Percentiles rank a stretch among this genome's conserved stretches.
Evolutionary conservation across 2,329 filamentous ascomycete genomes (phyloP).

Genomic region (Aureobasidium subglaciale): DNA sequence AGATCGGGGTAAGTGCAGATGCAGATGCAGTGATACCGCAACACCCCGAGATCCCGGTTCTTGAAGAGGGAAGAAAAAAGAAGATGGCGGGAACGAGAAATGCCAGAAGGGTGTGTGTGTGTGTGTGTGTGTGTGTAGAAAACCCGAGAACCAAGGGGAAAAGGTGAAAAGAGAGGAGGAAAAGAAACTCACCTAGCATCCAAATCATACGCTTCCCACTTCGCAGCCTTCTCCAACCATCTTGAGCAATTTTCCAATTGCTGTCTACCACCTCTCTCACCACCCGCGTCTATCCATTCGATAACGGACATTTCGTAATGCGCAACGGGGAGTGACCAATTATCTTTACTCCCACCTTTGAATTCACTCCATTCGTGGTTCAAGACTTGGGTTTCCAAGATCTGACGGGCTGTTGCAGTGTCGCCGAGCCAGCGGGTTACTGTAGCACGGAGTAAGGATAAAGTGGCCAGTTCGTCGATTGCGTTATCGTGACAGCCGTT

Average conservation of each 20-base stretch:
- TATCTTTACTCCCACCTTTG: conserved; percentile 57
- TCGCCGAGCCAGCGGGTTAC: conserved; percentile 58
- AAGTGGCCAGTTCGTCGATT: conserved; percentile 56
- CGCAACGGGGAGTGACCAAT: conserved; percentile 65
- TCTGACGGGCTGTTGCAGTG: conserved; percentile 51
- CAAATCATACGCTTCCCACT: conserved; percentile 65
- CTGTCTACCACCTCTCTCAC: conserved; percentile 31
- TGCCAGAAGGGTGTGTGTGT: no score
- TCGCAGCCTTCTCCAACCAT: conserved; percentile 59
- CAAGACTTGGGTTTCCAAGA: conserved; percentile 59
- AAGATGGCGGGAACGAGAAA: no score
- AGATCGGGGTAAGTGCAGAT: no score
- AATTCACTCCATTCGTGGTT: conserved; percentile 47
- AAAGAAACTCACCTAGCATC: conserved; percentile 51
- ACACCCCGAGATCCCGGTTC: no score
- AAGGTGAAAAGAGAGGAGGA: background rate
- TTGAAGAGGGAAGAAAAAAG: no score
- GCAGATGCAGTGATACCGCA: no score
- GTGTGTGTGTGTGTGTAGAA: background rate
- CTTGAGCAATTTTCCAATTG: conserved; percentile 56
- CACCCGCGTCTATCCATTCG: conserved; percentile 61
- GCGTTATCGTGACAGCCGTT: conserved; percentile 51
- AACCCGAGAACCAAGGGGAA: background rate
- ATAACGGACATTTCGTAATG: conserved; percentile 82
- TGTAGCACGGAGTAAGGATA: conserved; percentile 59